Percentiles rank a stretch among this genome's conserved stretches.
Conservation (phyloP, 495 filamentous ascomycete genomes). For the Penicillium ucsense region DNA sequence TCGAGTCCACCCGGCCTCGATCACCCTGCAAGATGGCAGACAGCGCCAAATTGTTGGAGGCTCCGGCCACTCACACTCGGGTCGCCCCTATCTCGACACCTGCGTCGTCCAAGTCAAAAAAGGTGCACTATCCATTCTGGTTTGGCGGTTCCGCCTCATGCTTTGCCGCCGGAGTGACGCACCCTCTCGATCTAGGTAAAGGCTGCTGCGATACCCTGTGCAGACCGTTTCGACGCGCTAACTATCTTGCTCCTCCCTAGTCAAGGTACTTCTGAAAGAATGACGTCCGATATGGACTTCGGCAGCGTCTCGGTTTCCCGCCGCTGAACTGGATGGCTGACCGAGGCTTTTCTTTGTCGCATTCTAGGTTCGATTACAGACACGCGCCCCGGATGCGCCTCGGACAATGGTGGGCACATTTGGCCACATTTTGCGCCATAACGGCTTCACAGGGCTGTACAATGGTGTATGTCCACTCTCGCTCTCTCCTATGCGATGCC, state of each 20-base stretch:
- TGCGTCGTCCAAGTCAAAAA: slow-evolving; percentile 20
- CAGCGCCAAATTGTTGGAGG: slow-evolving; percentile 27
- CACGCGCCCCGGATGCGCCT: slow-evolving; percentile 54
- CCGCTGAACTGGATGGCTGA: slow-evolving; percentile 9
- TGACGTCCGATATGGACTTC: too few relatives aligned
- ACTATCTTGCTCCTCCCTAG: slow-evolving; percentile 13
- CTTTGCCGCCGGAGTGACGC: slow-evolving; percentile 81
- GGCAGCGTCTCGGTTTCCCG: too few relatives aligned
- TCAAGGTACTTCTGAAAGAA: slow-evolving; percentile 38
- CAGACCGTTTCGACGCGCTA: slow-evolving; percentile 3
- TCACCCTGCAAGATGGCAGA: slow-evolving; percentile 28
- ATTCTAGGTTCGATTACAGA: slow-evolving; percentile 77
- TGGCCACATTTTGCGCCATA: slow-evolving; percentile 56
- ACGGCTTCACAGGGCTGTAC: slow-evolving; percentile 70
- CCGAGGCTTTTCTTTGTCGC: slow-evolving; percentile 4
- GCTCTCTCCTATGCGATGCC: too few relatives aligned
- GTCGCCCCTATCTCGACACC: slow-evolving; percentile 17
- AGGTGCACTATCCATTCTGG: slow-evolving; percentile 76
- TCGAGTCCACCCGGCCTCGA: slow-evolving; percentile 14
- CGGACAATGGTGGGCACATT: slow-evolving; percentile 76
- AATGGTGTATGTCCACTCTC: slow-evolving; percentile 47
- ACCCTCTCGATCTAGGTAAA: slow-evolving; percentile 67
- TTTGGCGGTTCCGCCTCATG: slow-evolving; percentile 88
- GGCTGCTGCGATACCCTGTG: too few relatives aligned
- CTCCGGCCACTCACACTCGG: slow-evolving; percentile 18